These are phyloP conservation scores for Myriosclerotinia curreyana DNA, from an alignment of 2,329 filamentous ascomycete genomes.

Conservation along the genomic window DNA sequence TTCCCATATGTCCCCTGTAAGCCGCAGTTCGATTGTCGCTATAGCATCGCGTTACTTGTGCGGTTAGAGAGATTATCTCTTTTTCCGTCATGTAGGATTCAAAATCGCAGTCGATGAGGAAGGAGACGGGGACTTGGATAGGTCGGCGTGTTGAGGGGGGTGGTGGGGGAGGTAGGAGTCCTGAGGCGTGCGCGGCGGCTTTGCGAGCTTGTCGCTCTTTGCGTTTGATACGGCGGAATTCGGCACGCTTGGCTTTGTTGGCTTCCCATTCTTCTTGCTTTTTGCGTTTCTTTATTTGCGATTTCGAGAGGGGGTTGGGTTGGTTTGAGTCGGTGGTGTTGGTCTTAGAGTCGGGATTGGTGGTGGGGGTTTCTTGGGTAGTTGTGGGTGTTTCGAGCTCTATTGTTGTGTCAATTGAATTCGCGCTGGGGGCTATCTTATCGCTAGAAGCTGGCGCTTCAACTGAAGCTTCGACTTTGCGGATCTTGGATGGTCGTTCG, in stretches of 20 bases:
- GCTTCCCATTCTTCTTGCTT: constrained; percentile 74
- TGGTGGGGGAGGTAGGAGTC: constrained; percentile 16
- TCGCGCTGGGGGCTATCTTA: neutral
- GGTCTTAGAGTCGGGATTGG: neutral
- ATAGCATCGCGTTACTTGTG: constrained; percentile 84
- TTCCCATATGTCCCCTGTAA: constrained; percentile 67
- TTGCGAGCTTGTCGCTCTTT: constrained; percentile 50
- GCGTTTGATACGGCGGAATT: constrained; percentile 51
- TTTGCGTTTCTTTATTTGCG: constrained; percentile 75
- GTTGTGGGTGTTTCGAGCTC: neutral
- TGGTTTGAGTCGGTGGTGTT: neutral
- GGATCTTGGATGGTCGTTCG: constrained; percentile 23
- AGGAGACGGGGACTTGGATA: constrained; percentile 67
- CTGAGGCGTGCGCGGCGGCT: constrained; percentile 46
- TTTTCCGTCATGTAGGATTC: constrained; percentile 85
- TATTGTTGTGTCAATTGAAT: neutral
- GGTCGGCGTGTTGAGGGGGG: constrained; percentile 28
- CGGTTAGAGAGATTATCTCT: constrained; percentile 77
- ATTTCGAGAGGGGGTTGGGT: constrained; percentile 65
- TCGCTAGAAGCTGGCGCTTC: neutral
- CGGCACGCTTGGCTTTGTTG: constrained; percentile 57
- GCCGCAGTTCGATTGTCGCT: constrained; percentile 74
- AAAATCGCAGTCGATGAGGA: constrained; percentile 90
- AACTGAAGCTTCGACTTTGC: constrained; percentile 8
- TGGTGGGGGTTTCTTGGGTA: constrained; percentile 7